Conservation (phyloP, 192 early-diverging fungal species). For the Entomortierella parvispora region DNA sequence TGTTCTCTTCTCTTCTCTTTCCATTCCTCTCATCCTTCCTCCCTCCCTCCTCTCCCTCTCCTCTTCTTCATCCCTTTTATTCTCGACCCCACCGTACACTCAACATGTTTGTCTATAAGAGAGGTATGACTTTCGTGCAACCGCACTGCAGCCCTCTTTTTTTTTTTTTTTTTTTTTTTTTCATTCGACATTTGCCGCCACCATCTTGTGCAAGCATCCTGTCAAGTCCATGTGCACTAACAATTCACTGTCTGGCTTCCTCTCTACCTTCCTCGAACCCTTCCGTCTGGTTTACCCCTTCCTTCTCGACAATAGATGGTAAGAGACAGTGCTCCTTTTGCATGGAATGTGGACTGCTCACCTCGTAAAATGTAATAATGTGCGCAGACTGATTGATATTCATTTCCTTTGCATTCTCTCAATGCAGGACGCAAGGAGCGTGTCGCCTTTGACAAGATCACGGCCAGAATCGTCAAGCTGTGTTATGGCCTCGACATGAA, state of each 20-base stretch:
- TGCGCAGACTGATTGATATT: neutral
- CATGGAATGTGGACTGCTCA: neutral
- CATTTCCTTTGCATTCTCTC: neutral
- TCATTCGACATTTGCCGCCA: no score
- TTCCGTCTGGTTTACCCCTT: no score
- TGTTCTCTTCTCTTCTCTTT: neutral
- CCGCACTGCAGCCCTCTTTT: neutral
- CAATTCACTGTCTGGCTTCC: no score
- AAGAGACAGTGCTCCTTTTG: no score
- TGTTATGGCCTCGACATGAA: constrained; percentile 96
- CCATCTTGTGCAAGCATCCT: no score
- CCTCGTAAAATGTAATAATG: no score
- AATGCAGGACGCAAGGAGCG: constrained; percentile 80
- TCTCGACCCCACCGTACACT: neutral
- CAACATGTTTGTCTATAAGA: constrained; percentile 46
- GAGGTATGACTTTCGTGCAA: constrained; percentile 17
- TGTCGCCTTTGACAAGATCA: constrained; percentile 98
- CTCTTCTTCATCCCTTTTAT: neutral
- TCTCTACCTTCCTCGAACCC: no score
- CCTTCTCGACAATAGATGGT: neutral
- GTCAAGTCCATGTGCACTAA: no score
- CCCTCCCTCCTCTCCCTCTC: neutral
- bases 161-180: neutral
- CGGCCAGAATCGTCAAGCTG: constrained; percentile 93
- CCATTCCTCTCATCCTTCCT: constrained; percentile 1